Percentiles rank a stretch among this genome's conserved stretches.
Evolutionary conservation across 2,329 filamentous ascomycete species (phyloP).

Genomic region (Alternaria rosae): DNA sequence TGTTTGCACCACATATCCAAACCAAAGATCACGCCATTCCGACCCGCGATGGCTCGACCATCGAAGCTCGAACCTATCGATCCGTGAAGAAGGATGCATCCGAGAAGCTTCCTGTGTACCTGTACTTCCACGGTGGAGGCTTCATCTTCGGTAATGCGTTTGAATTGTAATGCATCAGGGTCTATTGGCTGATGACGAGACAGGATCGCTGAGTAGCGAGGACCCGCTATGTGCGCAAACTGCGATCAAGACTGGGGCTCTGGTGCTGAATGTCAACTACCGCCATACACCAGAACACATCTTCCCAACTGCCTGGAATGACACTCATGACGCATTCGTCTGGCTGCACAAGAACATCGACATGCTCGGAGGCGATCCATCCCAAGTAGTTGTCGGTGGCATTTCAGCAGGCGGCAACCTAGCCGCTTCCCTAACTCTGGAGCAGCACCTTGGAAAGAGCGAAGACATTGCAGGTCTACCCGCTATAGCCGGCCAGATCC

Average conservation of each 20-base stretch:
- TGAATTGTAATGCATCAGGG: not conserved
- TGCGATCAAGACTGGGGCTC: slow-evolving; percentile 51
- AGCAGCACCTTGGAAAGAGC: slow-evolving; percentile 55
- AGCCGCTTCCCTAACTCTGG: slow-evolving; percentile 53
- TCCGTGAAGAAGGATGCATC: slow-evolving; percentile 43
- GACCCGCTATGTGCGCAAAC: slow-evolving; percentile 61
- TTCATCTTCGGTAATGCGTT: slow-evolving; percentile 60
- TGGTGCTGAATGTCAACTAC: slow-evolving; percentile 65
- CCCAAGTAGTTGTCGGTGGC: slow-evolving; percentile 59
- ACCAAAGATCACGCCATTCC: slow-evolving; percentile 42
- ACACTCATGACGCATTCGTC: slow-evolving; percentile 62
- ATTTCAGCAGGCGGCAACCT: slow-evolving; percentile 62
- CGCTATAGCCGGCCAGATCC: slow-evolving; percentile 58
- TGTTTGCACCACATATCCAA: slow-evolving; percentile 32
- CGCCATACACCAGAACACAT: slow-evolving; percentile 64
- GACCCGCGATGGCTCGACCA: slow-evolving; percentile 55
- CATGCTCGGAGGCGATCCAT: slow-evolving; percentile 50
- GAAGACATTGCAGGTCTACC: slow-evolving; percentile 33
- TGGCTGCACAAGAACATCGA: slow-evolving; percentile 61
- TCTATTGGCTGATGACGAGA: not conserved
- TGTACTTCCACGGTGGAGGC: slow-evolving; percentile 62
- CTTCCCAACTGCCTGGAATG: slow-evolving; percentile 63
- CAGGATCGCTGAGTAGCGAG: slow-evolving; percentile 57
- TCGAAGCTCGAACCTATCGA: slow-evolving; percentile 59
- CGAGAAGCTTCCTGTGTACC: slow-evolving; percentile 57